phyloP scores from a whole-genome alignment of 768 basidiomycete genomes.

The Tylopilus felleus region DNA sequence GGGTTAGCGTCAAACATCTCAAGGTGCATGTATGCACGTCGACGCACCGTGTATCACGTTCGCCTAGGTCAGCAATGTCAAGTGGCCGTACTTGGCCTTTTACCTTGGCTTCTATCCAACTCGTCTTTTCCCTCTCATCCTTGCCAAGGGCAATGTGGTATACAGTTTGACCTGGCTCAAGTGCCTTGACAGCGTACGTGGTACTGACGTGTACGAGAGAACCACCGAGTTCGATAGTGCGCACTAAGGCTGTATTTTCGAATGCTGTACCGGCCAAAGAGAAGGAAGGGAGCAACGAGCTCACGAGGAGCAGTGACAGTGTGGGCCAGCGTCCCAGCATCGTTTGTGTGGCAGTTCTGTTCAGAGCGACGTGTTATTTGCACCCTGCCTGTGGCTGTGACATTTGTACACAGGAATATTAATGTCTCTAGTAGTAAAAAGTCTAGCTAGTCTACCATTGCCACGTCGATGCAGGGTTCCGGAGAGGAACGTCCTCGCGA shows the following conservation, averaged over 20 bases:
- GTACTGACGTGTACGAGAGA: slow-evolving; percentile 86
- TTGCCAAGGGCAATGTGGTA: slow-evolving; percentile 69
- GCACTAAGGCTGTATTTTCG: slow-evolving; percentile 87
- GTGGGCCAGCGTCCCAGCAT: slow-evolving; percentile 47
- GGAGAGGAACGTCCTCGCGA: slow-evolving; percentile 75
- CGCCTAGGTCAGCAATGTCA: slow-evolving; percentile 44
- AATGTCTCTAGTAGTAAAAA: too few relatives aligned
- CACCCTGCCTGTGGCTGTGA: slow-evolving; percentile 11
- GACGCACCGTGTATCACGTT: slow-evolving; percentile 53
- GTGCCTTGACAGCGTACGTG: slow-evolving; percentile 78
- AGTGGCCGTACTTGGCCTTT: slow-evolving; percentile 66
- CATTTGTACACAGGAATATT: background rate
- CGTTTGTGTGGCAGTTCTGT: slow-evolving; percentile 31
- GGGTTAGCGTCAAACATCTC: slow-evolving; percentile 11
- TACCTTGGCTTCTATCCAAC: slow-evolving; percentile 76
- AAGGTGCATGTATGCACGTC: slow-evolving; percentile 2
- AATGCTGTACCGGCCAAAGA: slow-evolving; percentile 52
- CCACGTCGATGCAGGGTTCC: slow-evolving; percentile 71
- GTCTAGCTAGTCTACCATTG: slow-evolving; percentile 52
- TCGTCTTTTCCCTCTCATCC: slow-evolving; percentile 62
- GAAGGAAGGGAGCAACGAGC: slow-evolving; percentile 39
- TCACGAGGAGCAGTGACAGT: slow-evolving; percentile 43
- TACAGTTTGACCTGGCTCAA: slow-evolving; percentile 53
- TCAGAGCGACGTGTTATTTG: slow-evolving; percentile 20
- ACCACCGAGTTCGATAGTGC: slow-evolving; percentile 87